Evolutionary conservation across 441 rosid genomes (phyloP), one percentile per base, ranked within the genome.

Genomic region (Bruguiera hainesii): DNA sequence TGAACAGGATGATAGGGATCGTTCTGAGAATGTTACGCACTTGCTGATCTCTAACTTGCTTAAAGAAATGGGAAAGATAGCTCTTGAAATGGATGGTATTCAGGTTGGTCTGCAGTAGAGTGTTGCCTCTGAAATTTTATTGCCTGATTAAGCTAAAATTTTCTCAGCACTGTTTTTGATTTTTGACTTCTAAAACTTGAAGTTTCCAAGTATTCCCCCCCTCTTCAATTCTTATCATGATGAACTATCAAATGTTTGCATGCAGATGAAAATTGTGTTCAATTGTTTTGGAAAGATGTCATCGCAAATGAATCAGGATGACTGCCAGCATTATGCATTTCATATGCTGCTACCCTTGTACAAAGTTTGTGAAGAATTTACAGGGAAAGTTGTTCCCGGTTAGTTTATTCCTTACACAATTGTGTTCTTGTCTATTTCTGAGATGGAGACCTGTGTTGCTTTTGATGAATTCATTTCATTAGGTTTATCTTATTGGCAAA

Each of bases 351-450:
- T 86, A 46, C 95, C 97, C 0, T 53, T 89, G 68, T 96, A 86
- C 82, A 96, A 96, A 89, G 89, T 96, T 51, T 84, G 84, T 25
- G 97, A 96, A 87, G 96, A 95, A 73, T 86, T 74, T 74, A 74
- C 98, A 16, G 99, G 97, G 68, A 92, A 84, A 77, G 77, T 79
- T 67, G 76, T 93, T 63, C 60, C 83, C 39, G 98, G 97, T 95
- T 70, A 69, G 88, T 67, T 75, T 37, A 53, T 21, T 53, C 39
- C 42, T 23, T 66, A 42, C 9, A 33, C 64, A 63, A 57, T 10
- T 4, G 26, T 25, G 16, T 64, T 37, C 23, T 35, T 7, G 23
- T 11, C 15, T 13, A 21, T 64, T 13, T 57, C 51, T 46, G 10
- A 21, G 33, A 21, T 28, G 65, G 61, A 29, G 67, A 63, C 42